Conservation (phyloP, 306 rosid species). For the Vigna hirtella region DNA sequence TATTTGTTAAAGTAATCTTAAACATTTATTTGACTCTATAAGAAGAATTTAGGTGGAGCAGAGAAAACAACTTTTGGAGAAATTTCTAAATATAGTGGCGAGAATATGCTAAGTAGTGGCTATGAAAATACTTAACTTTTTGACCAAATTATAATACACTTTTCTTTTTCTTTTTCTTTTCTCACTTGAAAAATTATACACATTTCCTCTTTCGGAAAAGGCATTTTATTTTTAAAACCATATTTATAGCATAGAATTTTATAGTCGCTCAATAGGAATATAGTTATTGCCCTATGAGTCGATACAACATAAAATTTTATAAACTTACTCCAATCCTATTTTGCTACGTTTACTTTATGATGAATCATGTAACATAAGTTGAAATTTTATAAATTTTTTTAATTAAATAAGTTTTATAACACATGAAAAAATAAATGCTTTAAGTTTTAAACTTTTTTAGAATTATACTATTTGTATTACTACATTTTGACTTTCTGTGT, state of each 20-base stretch:
- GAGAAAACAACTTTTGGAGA: background rate
- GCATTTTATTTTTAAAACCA: background rate
- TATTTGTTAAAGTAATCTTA: background rate
- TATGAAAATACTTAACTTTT: conserved; percentile 30
- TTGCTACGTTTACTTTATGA: too few species aligned
- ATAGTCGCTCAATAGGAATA: conserved; percentile 24
- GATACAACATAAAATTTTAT: background rate
- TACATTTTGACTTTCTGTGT: background rate
- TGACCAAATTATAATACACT: conserved; percentile 20
- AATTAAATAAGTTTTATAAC: too few species aligned
- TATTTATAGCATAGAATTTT: conserved; percentile 1
- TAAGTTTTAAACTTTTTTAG: too few species aligned
- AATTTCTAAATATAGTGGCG: background rate
- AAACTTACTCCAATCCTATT: too few species aligned
- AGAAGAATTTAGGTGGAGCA: background rate
- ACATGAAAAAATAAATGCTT: too few species aligned
- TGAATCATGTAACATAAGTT: too few species aligned
- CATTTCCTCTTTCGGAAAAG: conserved; percentile 14
- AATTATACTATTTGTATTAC: background rate
- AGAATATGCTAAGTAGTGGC: conserved; percentile 39
- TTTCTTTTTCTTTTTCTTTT: background rate
- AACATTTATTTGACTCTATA: background rate
- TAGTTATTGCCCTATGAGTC: background rate
- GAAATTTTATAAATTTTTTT: too few species aligned
- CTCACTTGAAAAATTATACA: background rate